phyloP scores from a whole-genome alignment of 1,284 basidiomycete genomes.

The Leucoagaricus sp. region DNA sequence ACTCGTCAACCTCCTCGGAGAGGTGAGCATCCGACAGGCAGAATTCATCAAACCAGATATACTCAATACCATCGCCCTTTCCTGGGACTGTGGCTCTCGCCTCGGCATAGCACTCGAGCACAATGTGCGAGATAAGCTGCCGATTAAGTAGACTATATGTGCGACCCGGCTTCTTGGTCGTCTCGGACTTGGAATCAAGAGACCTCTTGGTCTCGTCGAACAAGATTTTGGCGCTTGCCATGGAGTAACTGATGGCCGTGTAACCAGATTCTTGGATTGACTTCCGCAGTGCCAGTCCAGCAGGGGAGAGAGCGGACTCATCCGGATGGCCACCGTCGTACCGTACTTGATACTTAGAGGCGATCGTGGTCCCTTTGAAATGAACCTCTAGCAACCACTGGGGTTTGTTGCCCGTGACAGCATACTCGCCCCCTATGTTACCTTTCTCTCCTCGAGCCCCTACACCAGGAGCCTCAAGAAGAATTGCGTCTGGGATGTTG shows the following conservation, averaged over 20 bases:
- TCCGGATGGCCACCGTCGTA: neutral
- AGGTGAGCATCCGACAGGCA: conserved; percentile 19
- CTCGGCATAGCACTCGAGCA: conserved; percentile 14
- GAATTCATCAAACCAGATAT: conserved; percentile 28
- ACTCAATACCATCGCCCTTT: conserved; percentile 11
- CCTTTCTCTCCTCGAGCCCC: neutral
- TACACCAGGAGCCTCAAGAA: neutral
- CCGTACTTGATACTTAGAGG: neutral
- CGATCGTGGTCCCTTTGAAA: neutral
- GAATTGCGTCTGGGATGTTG: neutral
- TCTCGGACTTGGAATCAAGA: neutral
- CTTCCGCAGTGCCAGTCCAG: neutral
- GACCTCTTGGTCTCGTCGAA: too few relatives aligned
- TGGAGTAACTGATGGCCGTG: conserved; percentile 6
- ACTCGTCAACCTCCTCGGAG: neutral
- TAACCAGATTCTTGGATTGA: neutral
- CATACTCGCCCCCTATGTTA: neutral
- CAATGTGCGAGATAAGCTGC: conserved; percentile 2
- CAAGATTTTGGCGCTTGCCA: conserved; percentile 5
- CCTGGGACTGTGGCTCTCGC: neutral
- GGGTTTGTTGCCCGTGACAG: conserved; percentile 4
- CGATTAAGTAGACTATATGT: neutral
- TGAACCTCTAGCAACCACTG: conserved; percentile 1
- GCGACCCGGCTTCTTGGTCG: neutral
- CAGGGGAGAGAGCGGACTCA: neutral